Conservation (phyloP, 768 basidiomycete genomes). For the Harrya chromipes region DNA sequence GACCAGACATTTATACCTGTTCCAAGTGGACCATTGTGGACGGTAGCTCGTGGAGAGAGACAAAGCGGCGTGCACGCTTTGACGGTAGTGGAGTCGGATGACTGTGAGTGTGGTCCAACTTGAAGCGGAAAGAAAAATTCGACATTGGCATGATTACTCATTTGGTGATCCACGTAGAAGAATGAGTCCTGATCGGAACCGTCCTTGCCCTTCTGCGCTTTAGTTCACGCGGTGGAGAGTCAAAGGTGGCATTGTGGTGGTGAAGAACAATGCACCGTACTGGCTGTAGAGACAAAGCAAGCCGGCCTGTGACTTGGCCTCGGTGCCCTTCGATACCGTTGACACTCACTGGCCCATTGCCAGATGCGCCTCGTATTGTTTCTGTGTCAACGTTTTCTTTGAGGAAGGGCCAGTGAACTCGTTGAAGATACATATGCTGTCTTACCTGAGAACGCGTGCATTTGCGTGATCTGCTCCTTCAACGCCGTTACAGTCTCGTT, state of each 20-base stretch:
- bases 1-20: constrained; percentile 9
- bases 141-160: neutral
- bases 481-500: constrained; percentile 76
- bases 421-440: neutral
- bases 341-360: constrained; percentile 30
- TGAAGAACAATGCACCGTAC: constrained; percentile 8
- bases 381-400: constrained; percentile 72
- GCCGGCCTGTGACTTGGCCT: neutral
- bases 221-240: neutral
- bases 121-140: constrained; percentile 11
- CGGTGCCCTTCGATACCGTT: no score
- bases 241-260: neutral
- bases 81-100: neutral
- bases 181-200: neutral
- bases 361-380: constrained; percentile 55
- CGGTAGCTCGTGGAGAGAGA: neutral
- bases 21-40: constrained; percentile 3
- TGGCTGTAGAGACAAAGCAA: neutral
- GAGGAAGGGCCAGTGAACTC: neutral
- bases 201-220: neutral
- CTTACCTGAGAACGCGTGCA: constrained; percentile 89
- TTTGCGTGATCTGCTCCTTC: constrained; percentile 69
- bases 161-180: neutral
- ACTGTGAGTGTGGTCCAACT: neutral
- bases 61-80: neutral